These are phyloP conservation scores for Quercus engelmannii DNA, from an alignment of 306 rosid species.

Conservation along the genomic window DNA sequence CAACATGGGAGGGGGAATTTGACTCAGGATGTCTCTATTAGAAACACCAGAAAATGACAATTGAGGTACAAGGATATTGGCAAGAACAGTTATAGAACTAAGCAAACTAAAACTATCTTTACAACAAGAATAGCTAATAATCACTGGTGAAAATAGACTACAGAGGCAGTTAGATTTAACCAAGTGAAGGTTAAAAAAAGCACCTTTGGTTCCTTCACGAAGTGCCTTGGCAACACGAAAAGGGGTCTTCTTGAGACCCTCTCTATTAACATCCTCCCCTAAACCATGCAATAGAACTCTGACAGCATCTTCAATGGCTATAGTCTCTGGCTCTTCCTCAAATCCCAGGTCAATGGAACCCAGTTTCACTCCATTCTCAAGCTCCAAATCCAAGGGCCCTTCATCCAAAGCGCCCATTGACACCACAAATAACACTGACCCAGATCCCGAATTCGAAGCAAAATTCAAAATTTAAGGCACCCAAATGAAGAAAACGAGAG, in stretches of 20 bases:
- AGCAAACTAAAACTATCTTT: no score
- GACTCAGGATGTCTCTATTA: no score
- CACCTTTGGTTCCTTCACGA: constrained; percentile 90
- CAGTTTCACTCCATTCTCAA: constrained; percentile 53
- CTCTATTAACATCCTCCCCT: constrained; percentile 80
- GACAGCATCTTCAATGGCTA: constrained; percentile 66
- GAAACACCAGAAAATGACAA: no score
- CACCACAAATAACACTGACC: constrained; percentile 17
- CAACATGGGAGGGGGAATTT: no score
- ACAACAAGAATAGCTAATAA: neutral
- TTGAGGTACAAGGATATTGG: no score
- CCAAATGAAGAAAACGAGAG: constrained; percentile 5
- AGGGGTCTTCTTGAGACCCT: constrained; percentile 85
- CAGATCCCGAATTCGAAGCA: constrained; percentile 14
- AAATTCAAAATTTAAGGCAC: neutral
- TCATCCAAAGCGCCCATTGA: constrained; percentile 83
- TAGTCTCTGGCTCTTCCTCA: constrained; percentile 47
- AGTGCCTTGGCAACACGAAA: constrained; percentile 94
- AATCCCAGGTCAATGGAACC: constrained; percentile 33
- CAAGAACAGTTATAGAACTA: no score
- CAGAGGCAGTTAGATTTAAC: neutral
- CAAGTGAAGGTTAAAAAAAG: neutral
- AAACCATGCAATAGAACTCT: constrained; percentile 79
- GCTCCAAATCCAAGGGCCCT: constrained; percentile 54
- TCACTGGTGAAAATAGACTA: neutral